phyloP scores from a whole-genome alignment of 2,329 filamentous ascomycete species.

The Talaromyces pinophilus region DNA sequence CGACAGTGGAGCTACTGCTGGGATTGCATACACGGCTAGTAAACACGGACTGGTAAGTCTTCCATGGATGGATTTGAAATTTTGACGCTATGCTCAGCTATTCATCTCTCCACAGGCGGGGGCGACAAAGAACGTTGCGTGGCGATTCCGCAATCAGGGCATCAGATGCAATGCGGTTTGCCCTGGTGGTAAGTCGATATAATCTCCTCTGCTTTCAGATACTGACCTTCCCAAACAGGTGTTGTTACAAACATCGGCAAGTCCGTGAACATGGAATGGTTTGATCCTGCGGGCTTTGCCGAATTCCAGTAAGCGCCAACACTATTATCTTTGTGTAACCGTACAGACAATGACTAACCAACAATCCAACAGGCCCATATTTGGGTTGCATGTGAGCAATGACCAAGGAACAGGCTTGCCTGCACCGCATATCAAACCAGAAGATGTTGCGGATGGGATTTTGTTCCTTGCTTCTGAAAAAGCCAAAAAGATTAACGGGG shows the following conservation, averaged over 20 bases:
- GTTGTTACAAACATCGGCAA: neutral
- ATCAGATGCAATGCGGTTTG: conserved; percentile 52
- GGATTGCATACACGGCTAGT: conserved; percentile 50
- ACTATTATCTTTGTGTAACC: neutral
- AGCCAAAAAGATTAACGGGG: neutral
- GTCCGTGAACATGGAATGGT: neutral
- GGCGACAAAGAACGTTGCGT: conserved; percentile 52
- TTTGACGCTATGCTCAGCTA: too few relatives aligned
- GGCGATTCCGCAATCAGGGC: conserved; percentile 47
- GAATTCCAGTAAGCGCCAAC: neutral
- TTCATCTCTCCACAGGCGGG: conserved; percentile 28
- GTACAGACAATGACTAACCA: neutral
- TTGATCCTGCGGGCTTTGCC: neutral
- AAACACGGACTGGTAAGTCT: neutral
- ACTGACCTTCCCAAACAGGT: neutral
- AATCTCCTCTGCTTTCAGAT: neutral
- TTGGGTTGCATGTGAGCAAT: neutral
- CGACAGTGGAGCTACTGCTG: conserved; percentile 42
- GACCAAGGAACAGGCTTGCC: neutral
- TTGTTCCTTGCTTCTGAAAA: neutral
- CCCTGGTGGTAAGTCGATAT: conserved; percentile 36
- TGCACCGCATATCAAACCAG: neutral
- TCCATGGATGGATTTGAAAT: too few relatives aligned
- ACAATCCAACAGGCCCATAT: neutral
- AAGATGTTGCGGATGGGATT: neutral